Evolutionary conservation across 2,329 filamentous ascomycete species (phyloP).

Genomic region (Hypoxylon sp.): DNA sequence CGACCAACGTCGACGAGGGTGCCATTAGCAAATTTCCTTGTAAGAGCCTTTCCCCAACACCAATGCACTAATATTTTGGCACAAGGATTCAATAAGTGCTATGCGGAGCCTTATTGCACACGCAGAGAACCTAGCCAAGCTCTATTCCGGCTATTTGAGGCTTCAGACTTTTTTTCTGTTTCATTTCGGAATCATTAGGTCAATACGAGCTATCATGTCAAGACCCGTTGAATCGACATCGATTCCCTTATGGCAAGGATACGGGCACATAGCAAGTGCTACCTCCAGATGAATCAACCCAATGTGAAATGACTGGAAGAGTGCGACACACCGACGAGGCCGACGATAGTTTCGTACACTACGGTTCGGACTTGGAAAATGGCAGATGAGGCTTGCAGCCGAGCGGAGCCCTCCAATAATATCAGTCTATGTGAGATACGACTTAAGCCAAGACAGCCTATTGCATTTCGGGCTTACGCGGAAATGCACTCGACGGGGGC

Average conservation of each 20-base stretch:
- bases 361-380: slow-evolving; percentile 35
- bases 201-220: slow-evolving; percentile 27
- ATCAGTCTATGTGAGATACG: slow-evolving; percentile 25
- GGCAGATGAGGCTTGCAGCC: slow-evolving; percentile 41
- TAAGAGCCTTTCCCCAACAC: slow-evolving; percentile 31
- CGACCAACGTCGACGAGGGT: slow-evolving; percentile 45
- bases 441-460: slow-evolving; percentile 34
- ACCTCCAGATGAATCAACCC: slow-evolving; percentile 4
- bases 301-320: slow-evolving; percentile 23
- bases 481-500: slow-evolving; percentile 34
- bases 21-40: slow-evolving; percentile 44
- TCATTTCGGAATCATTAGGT: slow-evolving; percentile 37
- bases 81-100: slow-evolving; percentile 42
- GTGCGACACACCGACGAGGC: slow-evolving; percentile 22
- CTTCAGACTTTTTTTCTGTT: slow-evolving; percentile 18
- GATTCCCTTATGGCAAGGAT: slow-evolving; percentile 18
- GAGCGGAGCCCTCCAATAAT: slow-evolving; percentile 34
- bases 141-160: slow-evolving; percentile 44
- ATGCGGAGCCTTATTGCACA: slow-evolving; percentile 41
- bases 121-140: slow-evolving; percentile 34
- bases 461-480: slow-evolving; percentile 38
- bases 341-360: slow-evolving; percentile 27
- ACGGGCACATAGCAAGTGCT: slow-evolving; percentile 1
- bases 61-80: slow-evolving; percentile 34
- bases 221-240: slow-evolving; percentile 2